Evolutionary conservation across 1,139 yeast species (phyloP).

Genomic region (Hansenula sp.): DNA sequence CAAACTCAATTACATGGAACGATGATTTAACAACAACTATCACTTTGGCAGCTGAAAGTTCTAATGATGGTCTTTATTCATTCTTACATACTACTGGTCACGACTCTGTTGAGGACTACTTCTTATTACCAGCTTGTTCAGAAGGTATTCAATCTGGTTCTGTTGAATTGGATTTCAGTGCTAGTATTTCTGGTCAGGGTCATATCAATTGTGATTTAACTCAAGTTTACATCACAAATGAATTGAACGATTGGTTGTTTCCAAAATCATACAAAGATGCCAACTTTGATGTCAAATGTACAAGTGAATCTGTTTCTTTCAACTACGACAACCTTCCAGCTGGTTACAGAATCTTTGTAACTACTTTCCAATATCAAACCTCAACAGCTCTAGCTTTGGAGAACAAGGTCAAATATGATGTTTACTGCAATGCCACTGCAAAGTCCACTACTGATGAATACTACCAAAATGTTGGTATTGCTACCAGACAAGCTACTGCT

Average conservation of each 20-base stretch:
- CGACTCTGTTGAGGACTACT: conserved; percentile 26
- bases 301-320: conserved; percentile 10
- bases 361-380: conserved; percentile 20
- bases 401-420: conserved; percentile 8
- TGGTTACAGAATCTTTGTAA: conserved; percentile 20
- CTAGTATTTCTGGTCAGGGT: conserved; percentile 14
- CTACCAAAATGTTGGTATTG: conserved; percentile 7
- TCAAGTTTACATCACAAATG: conserved; percentile 22
- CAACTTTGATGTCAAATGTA: conserved; percentile 21
- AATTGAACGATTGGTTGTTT: conserved; percentile 28
- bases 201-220: conserved; percentile 24
- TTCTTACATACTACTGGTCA: conserved; percentile 27
- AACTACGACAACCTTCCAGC: conserved; percentile 14
- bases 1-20: conserved; percentile 9
- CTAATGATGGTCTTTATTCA: conserved; percentile 18
- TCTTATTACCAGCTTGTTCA: conserved; percentile 27
- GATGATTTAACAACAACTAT: conserved; percentile 22
- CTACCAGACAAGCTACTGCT: conserved; percentile 14
- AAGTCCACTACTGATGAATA: conserved; percentile 8
- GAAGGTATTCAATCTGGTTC: conserved; percentile 22
- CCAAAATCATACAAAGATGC: conserved; percentile 20
- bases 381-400: conserved; percentile 13
- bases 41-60: conserved; percentile 19
- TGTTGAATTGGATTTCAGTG: conserved; percentile 22
- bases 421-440: conserved; percentile 15